A percentile compares a stretch with the other conserved stretches of the same genome.
Evolutionary conservation across 2,329 filamentous ascomycete genomes (phyloP).

Genomic region (Xylariales sp.): DNA sequence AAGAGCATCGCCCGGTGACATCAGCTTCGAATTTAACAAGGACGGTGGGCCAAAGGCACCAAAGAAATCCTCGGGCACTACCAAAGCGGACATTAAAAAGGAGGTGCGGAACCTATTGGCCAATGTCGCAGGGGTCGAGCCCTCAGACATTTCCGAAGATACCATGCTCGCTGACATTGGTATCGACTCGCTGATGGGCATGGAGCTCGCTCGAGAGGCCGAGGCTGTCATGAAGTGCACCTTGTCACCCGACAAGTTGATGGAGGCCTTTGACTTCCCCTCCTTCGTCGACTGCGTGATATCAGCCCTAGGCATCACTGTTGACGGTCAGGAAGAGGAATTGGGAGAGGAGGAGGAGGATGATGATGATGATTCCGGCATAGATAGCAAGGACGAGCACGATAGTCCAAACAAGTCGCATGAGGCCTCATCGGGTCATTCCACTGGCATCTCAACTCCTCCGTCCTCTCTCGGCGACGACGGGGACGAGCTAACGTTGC

Average conservation of each 20-base stretch:
- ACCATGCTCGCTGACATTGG: constrained; percentile 34
- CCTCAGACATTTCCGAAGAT: constrained; percentile 28
- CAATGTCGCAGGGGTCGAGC: constrained; percentile 29
- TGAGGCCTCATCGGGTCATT: no score
- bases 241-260: constrained; percentile 20
- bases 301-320: constrained; percentile 2
- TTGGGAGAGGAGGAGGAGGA: constrained; percentile 1
- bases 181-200: constrained; percentile 44
- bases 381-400: background rate
- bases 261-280: constrained; percentile 22
- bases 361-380: background rate
- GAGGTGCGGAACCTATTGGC: background rate
- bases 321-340: background rate
- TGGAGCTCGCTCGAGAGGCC: constrained; percentile 39
- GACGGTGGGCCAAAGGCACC: background rate
- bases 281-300: constrained; percentile 9
- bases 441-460: no score
- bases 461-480: no score
- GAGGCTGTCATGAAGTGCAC: constrained; percentile 30
- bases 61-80: background rate
- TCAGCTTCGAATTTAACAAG: background rate
- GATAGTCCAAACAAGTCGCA: background rate
- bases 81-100: background rate
- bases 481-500: no score
- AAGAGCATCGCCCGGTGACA: no score